phyloP scores from a whole-genome alignment of 768 basidiomycete genomes.

The Nidularia sp. region DNA sequence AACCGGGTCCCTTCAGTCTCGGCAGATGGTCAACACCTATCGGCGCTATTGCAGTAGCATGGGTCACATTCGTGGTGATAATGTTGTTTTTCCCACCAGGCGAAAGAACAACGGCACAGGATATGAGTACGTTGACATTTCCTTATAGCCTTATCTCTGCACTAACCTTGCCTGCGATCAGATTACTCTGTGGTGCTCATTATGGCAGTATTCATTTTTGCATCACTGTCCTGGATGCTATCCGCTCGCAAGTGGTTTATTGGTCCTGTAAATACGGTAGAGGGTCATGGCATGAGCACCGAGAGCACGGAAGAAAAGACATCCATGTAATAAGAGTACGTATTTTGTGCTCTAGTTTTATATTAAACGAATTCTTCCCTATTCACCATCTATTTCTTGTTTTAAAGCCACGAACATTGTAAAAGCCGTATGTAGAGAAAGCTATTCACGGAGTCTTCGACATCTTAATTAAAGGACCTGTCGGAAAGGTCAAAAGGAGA shows the following conservation, averaged over 20 bases:
- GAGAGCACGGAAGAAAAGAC: conserved; percentile 3
- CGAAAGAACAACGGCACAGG: conserved; percentile 30
- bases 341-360: conserved; percentile 1
- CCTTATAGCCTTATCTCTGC: conserved; percentile 1
- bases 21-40: conserved; percentile 59
- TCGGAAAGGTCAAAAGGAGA: no score
- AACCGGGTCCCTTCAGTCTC: conserved; percentile 57
- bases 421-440: no score
- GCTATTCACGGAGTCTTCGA: no score
- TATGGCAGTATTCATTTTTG: conserved; percentile 61
- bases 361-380: background rate
- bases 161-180: conserved; percentile 17
- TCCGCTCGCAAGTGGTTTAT: conserved; percentile 72
- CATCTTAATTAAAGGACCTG: no score
- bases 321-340: conserved; percentile 2
- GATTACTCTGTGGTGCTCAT: conserved; percentile 71
- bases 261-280: conserved; percentile 55
- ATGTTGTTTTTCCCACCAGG: conserved; percentile 55
- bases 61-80: conserved; percentile 61
- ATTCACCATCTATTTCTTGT: no score
- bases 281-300: conserved; percentile 14
- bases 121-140: conserved; percentile 49
- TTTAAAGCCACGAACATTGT: no score
- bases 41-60: conserved; percentile 57
- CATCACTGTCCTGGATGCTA: conserved; percentile 57